Evolutionary conservation across 106 monocot species (phyloP), one percentile per base, ranked within the genome.

Genomic region (Cymbidium sinense): DNA sequence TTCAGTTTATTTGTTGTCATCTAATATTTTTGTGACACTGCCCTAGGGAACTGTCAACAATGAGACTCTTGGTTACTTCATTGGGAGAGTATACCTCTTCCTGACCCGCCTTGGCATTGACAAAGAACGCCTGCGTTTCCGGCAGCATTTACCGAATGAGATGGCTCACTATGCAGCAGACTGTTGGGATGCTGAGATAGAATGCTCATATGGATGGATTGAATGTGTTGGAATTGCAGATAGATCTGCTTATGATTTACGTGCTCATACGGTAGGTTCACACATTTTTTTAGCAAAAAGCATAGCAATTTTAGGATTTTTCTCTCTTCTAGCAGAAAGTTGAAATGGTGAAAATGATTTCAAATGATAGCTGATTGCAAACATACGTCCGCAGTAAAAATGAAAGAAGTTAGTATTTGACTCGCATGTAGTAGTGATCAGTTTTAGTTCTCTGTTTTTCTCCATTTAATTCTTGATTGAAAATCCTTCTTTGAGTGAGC

Each of bases 101-200:
- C 79, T 96, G 64, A 88, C 93, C 39, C 76, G 73, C 20, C 88
- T 96, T 23, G 93, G 96, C 70, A 94, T 93, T 58, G 87, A 96
- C 77, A 96, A 93, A 81, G 91, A 91, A 2, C 83, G 89, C 17
- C 72, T 96, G 51, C 86, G 91, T 34, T 96, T 96, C 81, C 79
- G 96, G 31, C 96, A 96, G 80, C 96, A 96, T 85, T 74, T 96
- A 77, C 87, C 91, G 18, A 96, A 96, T 88, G 96, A 96, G 82
- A 96, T 96, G 96, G 94, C 96, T 81, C 96, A 98, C 61, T 98
- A 98, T 86, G 96, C 96, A 79, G 91, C 93, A 18, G 96, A 98
- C 73, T 98, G 96, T 70, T 98, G 96, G 94, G 96, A 94, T 91
- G 96, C 94, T 5, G 96, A 98, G 81, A 71, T 71, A 36, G 71